A percentile compares a stretch with the other conserved stretches of the same genome.
Conservation (phyloP, 1,139 yeast genomes). For the Komagataea norvegica region DNA sequence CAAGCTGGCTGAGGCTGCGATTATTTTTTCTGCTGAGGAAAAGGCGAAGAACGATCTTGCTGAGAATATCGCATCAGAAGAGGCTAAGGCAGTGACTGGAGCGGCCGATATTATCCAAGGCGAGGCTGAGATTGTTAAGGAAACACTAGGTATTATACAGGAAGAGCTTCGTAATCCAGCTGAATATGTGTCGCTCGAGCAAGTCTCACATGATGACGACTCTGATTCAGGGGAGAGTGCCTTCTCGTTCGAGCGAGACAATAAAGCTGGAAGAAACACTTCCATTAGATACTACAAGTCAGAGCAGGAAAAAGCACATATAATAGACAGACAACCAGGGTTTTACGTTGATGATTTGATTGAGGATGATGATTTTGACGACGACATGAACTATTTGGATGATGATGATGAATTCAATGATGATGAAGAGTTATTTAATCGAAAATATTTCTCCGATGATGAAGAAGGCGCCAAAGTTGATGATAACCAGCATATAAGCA, state of each 20-base stretch:
- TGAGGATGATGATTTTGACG: constrained; percentile 53
- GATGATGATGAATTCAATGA: constrained; percentile 33
- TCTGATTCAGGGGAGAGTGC: constrained; percentile 28
- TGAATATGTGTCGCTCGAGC: too few relatives aligned
- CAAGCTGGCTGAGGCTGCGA: constrained; percentile 2
- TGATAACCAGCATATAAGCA: too few relatives aligned
- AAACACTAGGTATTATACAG: too few relatives aligned
- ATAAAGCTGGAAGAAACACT: constrained; percentile 53
- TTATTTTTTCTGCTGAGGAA: constrained; percentile 1
- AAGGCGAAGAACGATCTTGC: neutral
- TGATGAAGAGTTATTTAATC: constrained; percentile 40
- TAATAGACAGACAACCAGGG: constrained; percentile 11
- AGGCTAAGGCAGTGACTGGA: too few relatives aligned
- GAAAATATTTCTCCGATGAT: constrained; percentile 37
- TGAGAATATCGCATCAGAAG: too few relatives aligned
- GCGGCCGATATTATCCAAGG: too few relatives aligned
- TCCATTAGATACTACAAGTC: constrained; percentile 56
- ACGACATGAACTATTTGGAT: constrained; percentile 44
- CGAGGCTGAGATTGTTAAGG: too few relatives aligned
- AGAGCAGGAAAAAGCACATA: constrained; percentile 10
- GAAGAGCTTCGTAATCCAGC: too few relatives aligned
- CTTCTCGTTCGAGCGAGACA: constrained; percentile 56
- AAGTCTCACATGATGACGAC: neutral
- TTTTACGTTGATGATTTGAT: constrained; percentile 35
- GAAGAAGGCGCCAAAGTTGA: constrained; percentile 11